Percentiles rank a stretch among this genome's conserved stretches.
Conservation (phyloP, 192 early-diverging fungal species). For the Podila verticillata region DNA sequence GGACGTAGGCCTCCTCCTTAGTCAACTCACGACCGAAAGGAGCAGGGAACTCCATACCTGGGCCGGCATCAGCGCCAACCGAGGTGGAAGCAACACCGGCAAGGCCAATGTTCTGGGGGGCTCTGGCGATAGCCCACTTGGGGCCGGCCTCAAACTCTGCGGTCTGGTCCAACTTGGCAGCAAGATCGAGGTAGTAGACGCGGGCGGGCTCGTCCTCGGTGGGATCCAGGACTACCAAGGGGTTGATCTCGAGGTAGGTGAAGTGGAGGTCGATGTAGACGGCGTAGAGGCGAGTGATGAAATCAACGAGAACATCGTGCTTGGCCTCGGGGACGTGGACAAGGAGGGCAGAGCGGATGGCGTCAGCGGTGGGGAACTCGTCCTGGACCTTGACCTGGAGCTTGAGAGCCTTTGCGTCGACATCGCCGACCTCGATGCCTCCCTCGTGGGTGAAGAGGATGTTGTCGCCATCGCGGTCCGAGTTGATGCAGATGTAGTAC, state of each 20-base stretch:
- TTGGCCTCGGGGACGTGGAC: conserved; percentile 72
- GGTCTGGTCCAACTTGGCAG: conserved; percentile 98
- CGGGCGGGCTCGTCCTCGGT: conserved; percentile 59
- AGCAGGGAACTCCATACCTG: conserved; percentile 95
- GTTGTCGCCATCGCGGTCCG: conserved; percentile 91
- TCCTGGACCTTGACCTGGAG: conserved; percentile 85
- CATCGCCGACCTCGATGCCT: conserved; percentile 97
- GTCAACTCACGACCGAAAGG: conserved; percentile 96
- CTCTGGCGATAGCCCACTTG: conserved; percentile 91
- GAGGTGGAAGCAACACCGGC: conserved; percentile 14
- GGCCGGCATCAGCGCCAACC: conserved; percentile 70
- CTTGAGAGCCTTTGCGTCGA: conserved; percentile 93
- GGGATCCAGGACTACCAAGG: conserved; percentile 88
- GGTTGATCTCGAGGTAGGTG: conserved; percentile 99
- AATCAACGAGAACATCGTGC: conserved; percentile 83
- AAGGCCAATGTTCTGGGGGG: conserved; percentile 58
- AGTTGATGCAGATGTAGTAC: conserved; percentile 97
- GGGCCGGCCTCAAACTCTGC: conserved; percentile 95
- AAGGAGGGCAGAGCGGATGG: conserved; percentile 73
- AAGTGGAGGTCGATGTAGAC: conserved; percentile 97
- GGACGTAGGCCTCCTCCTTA: conserved; percentile 96
- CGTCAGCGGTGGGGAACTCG: conserved; percentile 70
- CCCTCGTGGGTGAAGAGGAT: conserved; percentile 98
- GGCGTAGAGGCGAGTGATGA: conserved; percentile 89
- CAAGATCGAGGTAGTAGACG: conserved; percentile 93